Evolutionary conservation across 306 rosid species (phyloP).

Genomic region (Lathyrus oleraceus): DNA sequence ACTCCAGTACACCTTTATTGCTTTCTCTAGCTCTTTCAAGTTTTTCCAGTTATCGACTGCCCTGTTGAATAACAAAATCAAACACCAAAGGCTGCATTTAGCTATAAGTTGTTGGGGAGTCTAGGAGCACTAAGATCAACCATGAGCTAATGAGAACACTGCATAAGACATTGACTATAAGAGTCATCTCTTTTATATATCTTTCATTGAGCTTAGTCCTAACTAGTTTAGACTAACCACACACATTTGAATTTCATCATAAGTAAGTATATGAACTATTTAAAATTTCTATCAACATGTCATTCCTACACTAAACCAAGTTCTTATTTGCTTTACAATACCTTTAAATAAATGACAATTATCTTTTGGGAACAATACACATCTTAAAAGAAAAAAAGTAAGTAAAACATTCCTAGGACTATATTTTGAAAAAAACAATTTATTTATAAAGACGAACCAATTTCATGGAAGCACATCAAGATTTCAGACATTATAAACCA

Average conservation of each 20-base stretch:
- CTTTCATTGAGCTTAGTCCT: not conserved
- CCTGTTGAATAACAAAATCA: conserved; percentile 42
- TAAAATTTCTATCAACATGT: not conserved
- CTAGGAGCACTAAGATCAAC: not conserved
- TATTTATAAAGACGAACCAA: not conserved
- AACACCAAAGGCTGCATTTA: conserved; percentile 25
- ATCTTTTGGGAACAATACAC: not conserved
- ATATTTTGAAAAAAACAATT: not conserved
- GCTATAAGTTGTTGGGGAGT: not conserved
- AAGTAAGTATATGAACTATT: not conserved
- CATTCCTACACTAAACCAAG: not conserved
- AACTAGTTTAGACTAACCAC: not conserved
- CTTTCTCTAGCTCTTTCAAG: conserved; percentile 91
- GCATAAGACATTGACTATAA: not conserved
- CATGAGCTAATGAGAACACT: not conserved
- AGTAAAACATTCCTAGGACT: not conserved
- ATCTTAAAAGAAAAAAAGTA: not conserved
- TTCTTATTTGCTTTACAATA: not conserved
- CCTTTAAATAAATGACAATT: not conserved
- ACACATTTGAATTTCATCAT: not conserved
- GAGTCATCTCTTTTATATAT: not conserved
- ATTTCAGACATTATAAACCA: not conserved
- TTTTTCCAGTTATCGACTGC: conserved; percentile 85
- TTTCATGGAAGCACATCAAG: not conserved
- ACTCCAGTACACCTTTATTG: conserved; percentile 73